Base-by-base conservation (phyloP, 805 yeast species). In the Metschnikowia sp. region DNA sequence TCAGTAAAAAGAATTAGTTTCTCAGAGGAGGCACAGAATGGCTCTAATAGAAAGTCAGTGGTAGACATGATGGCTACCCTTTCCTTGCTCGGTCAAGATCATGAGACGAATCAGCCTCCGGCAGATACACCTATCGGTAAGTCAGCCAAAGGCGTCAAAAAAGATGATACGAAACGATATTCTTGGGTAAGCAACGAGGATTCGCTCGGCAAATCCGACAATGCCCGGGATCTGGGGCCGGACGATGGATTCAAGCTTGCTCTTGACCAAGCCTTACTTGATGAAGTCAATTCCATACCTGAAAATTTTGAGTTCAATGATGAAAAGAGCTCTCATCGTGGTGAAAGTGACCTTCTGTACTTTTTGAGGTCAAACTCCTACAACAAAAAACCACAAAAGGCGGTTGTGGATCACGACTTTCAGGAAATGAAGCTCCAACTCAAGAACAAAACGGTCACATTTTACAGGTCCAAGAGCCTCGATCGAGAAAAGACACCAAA, bases 221-320 rank as follows among this genome's bases (percentile, higher is more conserved):
- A 18, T 6, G 36, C 31, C 30, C 13, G 40, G 9, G 19, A 31
- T n/a, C 12, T 32, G 10, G 38, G 33, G 4, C 30, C 15, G 32
- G 47, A 45, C 11, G 46, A 42, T 22, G 46, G 3, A 48, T 4
- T 41, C 32, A 29, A 15, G 30, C 36, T 32, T 13, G 13, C 47
- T 10, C 30, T 53, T 34, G 66, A 67, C 39, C 59, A 66, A 40
- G 72, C 66, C 33, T 42, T 68, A 2, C 51, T 69, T 3, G 75
- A 69, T 48, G 75, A 69, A 51, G 57, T 67, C 12, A 69, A 69
- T 45, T 60, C 56, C 52, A 40, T 69, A 4, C 72, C 74, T 0
- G 70, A 61, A 43, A 76, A 70, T 52, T 70, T 55, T 52, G 76
- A 72, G 44, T 70, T 70, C 47, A 66, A 64, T 28, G 69, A 67